Evolutionary conservation across 139 green algal genomes (phyloP), one percentile per base, ranked within the genome.

Genomic region (Haematococcus lacustris): DNA sequence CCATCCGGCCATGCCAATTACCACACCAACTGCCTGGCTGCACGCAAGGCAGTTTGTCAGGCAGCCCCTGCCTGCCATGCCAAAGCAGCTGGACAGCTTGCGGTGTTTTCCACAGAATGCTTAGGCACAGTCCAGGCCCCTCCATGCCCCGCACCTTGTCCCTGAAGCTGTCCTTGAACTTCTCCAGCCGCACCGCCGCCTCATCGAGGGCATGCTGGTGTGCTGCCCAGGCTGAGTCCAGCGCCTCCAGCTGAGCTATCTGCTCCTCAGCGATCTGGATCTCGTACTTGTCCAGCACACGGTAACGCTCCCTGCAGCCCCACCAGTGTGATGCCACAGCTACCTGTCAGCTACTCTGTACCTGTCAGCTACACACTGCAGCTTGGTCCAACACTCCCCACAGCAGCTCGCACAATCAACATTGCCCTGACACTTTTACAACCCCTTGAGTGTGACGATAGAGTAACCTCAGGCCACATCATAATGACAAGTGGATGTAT

Each of bases 131-230:
- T n/a, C n/a, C n/a, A n/a, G n/a, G n/a, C n/a, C n/a, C n/a, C n/a
- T n/a, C n/a, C n/a, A n/a, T n/a, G n/a, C 6, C 32, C 1, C 71
- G 3, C 41, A 64, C 71, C 71, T 76, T 78, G 38, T 84, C 74
- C 26, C 79, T 71, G 86, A 95, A 95, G 67, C 75, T 86, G 39
- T 97, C 90, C 80, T 97, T 97, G 76, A 82, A 83, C 51, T 75
- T 74, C 74, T 92, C 90, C 43, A 95, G 83, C 57, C 82, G 83
- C 38, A 37, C 71, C 0, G 77, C 80, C 7, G 80, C 80, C 28
- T 87, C 81, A 34, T 90, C 80, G 71, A 97, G 77, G 41, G 77
- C 80, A 34, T 53, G 62, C 73, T 87, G 75, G 87, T 92, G 93
- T 6, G 35, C 13, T 0, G 71, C 72, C 86, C 88, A 95, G 28